These are phyloP conservation scores for Tylopilus plumbeoviolaceoides DNA, from an alignment of 768 basidiomycete genomes.

Conservation along the genomic window DNA sequence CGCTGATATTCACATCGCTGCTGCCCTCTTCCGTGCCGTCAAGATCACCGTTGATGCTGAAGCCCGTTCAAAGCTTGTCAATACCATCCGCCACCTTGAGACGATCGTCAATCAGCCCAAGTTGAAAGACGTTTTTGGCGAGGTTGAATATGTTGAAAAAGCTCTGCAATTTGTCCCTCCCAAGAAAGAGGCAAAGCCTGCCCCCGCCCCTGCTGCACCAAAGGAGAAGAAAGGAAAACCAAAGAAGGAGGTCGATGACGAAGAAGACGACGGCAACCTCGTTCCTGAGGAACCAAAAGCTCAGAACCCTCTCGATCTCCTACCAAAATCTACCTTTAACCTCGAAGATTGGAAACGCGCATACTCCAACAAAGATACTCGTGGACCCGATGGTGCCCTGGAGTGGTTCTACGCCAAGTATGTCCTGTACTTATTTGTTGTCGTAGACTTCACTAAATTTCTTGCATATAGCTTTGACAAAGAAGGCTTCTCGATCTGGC, in stretches of 20 bases:
- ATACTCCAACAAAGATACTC: slow-evolving; percentile 98
- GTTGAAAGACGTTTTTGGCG: slow-evolving; percentile 63
- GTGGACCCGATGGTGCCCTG: slow-evolving; percentile 71
- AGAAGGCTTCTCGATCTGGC: slow-evolving; percentile 87
- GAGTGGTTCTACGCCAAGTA: slow-evolving; percentile 98
- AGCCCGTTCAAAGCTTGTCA: slow-evolving; percentile 62
- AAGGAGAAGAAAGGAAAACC: slow-evolving; percentile 64
- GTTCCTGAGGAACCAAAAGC: slow-evolving; percentile 82
- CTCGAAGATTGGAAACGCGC: slow-evolving; percentile 96
- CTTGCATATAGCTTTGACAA: slow-evolving; percentile 64
- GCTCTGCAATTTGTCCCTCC: slow-evolving; percentile 67
- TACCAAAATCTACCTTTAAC: slow-evolving; percentile 85
- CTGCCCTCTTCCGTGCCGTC: slow-evolving; percentile 52
- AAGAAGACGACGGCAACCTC: slow-evolving; percentile 73
- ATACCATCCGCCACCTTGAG: slow-evolving; percentile 80
- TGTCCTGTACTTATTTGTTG: slow-evolving; percentile 19
- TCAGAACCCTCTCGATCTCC: slow-evolving; percentile 91
- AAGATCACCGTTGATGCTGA: slow-evolving; percentile 59
- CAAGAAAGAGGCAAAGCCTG: slow-evolving; percentile 57
- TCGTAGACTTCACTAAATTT: slow-evolving; percentile 2
- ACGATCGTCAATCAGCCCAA: slow-evolving; percentile 84
- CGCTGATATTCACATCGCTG: slow-evolving; percentile 76
- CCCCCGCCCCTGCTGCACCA: slow-evolving; percentile 36
- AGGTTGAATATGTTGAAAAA: slow-evolving; percentile 62
- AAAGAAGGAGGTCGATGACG: slow-evolving; percentile 49